Base-by-base conservation (phyloP, 2,329 filamentous ascomycete genomes). In the Ophiostoma perfectum region DNA sequence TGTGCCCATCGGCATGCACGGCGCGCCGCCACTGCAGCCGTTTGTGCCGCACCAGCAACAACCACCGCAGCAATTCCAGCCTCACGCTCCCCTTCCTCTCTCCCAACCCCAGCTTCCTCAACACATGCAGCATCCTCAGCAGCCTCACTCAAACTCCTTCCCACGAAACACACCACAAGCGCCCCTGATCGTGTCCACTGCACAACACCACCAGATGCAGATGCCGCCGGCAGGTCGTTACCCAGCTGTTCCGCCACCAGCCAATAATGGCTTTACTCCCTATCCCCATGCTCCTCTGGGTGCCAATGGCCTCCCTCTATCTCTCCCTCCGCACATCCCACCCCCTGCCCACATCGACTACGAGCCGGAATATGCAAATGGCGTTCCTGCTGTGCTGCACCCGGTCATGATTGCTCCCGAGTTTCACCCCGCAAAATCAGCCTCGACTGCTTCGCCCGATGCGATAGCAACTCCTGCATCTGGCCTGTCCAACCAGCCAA, bases 51-150 rank as follows among this genome's bases (percentile, higher is more conserved):
- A n/a, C 11, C 67, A 71, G 42, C 69, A 67, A 18, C 75, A 73
- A 66, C 75, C 80, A 18, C 66, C 36, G 12, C 68, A 62, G 27
- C 62, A 16, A 47, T 78, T 79, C 47, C 82, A 76, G 11, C 63
- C 58, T 11, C 64, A 64, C 47, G 45, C n/a, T 16, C 64, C 55
- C 27, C 52, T 39, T 14, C 62, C 62, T 9, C 58, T 16, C 41
- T 41, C 62, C 39, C 81, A 86, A 78, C 81, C 86, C 74, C 78
- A 84, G 75, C 74, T 79, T 74, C 77, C 81, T 76, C 75, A 81
- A 75, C 65, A 65, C 65, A 63, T 65, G 62, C 66, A 14, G 27
- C 27, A 27, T 27, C 27, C 27, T 27, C 27, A 27, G 27, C 27
- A 27, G 66, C 66, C 67, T 9, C 68, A 42, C 66, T 65, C 44